Conservation (phyloP, 2,329 filamentous ascomycete genomes). For the Dothideomycetes sp. region DNA sequence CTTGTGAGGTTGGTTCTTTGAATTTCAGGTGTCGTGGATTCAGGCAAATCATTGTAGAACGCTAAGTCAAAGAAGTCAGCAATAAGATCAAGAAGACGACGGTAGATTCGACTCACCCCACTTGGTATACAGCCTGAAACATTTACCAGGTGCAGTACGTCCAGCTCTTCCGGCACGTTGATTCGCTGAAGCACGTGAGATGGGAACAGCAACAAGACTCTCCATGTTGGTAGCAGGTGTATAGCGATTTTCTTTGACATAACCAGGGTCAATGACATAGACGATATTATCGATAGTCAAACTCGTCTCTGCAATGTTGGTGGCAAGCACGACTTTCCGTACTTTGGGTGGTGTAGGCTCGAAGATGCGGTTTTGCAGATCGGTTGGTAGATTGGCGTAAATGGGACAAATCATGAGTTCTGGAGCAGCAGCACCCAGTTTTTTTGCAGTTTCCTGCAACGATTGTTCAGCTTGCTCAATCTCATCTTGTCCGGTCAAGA, state of each 20-base stretch:
- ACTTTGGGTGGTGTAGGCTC: slow-evolving; percentile 78
- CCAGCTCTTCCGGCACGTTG: slow-evolving; percentile 89
- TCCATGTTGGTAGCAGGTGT: slow-evolving; percentile 90
- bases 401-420: slow-evolving; percentile 89
- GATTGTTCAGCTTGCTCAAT: slow-evolving; percentile 82
- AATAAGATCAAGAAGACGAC: no score
- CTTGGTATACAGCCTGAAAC: slow-evolving; percentile 87
- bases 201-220: slow-evolving; percentile 80
- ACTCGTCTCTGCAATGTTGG: slow-evolving; percentile 94
- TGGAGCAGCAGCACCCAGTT: slow-evolving; percentile 72
- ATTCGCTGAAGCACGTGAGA: slow-evolving; percentile 83
- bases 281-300: slow-evolving; percentile 93
- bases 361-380: slow-evolving; percentile 88
- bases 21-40: slow-evolving; percentile 86
- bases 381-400: slow-evolving; percentile 85
- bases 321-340: slow-evolving; percentile 86
- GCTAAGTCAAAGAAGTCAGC: no score
- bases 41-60: slow-evolving; percentile 90
- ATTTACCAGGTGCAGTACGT: slow-evolving; percentile 84
- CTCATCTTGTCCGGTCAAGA: slow-evolving; percentile 91
- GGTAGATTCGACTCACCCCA: no score
- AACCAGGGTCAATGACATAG: slow-evolving; percentile 91
- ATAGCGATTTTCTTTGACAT: slow-evolving; percentile 91
- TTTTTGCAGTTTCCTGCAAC: slow-evolving; percentile 74
- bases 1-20: slow-evolving; percentile 80